Evolutionary conservation across 2,329 filamentous ascomycete species (phyloP).

Genomic region (Fusarium beomiforme): DNA sequence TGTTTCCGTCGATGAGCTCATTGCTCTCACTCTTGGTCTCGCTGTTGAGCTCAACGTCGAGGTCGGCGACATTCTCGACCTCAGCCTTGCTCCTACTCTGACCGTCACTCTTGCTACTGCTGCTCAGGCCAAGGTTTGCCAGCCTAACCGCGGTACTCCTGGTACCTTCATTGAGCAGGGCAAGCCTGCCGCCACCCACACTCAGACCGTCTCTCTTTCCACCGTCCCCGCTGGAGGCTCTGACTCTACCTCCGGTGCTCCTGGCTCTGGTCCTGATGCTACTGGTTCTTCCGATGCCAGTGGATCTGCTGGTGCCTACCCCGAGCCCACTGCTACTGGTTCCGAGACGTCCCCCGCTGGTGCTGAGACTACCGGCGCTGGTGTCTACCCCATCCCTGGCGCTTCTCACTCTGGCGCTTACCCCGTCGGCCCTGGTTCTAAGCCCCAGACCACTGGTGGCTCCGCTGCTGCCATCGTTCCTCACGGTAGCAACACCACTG

Average conservation of each 20-base stretch:
- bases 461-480: neutral
- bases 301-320: neutral
- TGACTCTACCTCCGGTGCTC: neutral
- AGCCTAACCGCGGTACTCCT: constrained; percentile 26
- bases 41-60: constrained; percentile 38
- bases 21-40: constrained; percentile 39
- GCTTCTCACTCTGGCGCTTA: neutral
- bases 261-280: neutral
- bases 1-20: constrained; percentile 41
- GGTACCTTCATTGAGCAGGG: constrained; percentile 20
- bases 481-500: neutral
- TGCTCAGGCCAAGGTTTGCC: constrained; percentile 29
- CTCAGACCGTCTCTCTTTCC: neutral
- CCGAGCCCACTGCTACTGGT: neutral
- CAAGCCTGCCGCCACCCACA: neutral
- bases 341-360: neutral
- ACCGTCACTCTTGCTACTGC: constrained; percentile 50
- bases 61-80: constrained; percentile 46
- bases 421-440: neutral
- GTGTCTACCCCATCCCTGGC: neutral
- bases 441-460: neutral
- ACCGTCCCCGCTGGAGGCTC: constrained; percentile 4
- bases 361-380: neutral
- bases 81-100: constrained; percentile 53
- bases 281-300: neutral